phyloP scores from a whole-genome alignment of 2,329 filamentous ascomycete genomes.

The Tolypocladium pustulatum region DNA sequence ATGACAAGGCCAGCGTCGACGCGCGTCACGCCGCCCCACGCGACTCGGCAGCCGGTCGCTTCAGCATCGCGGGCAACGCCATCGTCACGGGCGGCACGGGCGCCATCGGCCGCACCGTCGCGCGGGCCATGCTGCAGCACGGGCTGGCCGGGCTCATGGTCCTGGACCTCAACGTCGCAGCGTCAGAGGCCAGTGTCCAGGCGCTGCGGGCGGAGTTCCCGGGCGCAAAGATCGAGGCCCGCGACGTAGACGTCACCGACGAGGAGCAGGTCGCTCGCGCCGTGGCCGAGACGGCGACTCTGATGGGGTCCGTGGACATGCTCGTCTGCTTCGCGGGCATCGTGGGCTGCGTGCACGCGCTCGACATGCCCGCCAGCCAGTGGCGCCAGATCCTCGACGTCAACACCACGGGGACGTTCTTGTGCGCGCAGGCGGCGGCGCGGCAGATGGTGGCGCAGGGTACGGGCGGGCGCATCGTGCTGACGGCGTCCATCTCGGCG shows the following conservation, averaged over 20 bases:
- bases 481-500: slow-evolving; percentile 58
- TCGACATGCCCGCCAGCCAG: slow-evolving; percentile 32
- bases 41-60: slow-evolving; percentile 12
- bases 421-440: slow-evolving; percentile 55
- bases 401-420: slow-evolving; percentile 61
- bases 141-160: slow-evolving; percentile 48
- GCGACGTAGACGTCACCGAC: slow-evolving; percentile 10
- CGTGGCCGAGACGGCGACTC: slow-evolving; percentile 1
- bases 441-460: slow-evolving; percentile 40
- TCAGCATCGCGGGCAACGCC: slow-evolving; percentile 19
- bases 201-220: slow-evolving; percentile 10
- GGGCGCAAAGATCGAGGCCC: slow-evolving; percentile 2
- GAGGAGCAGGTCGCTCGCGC: slow-evolving; percentile 7
- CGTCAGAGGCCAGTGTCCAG: slow-evolving; percentile 12
- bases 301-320: slow-evolving; percentile 11
- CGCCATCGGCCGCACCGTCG: slow-evolving; percentile 31
- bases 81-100: slow-evolving; percentile 38
- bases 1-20: not conserved
- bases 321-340: slow-evolving; percentile 44
- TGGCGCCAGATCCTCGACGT: slow-evolving; percentile 58
- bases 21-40: not conserved
- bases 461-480: slow-evolving; percentile 50
- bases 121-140: slow-evolving; percentile 58
- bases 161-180: slow-evolving; percentile 44
- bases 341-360: slow-evolving; percentile 48